A percentile compares a stretch with the other conserved stretches of the same genome.
Conservation (phyloP, 169 alveolate genomes). For the Besnoitia besnoiti region DNA sequence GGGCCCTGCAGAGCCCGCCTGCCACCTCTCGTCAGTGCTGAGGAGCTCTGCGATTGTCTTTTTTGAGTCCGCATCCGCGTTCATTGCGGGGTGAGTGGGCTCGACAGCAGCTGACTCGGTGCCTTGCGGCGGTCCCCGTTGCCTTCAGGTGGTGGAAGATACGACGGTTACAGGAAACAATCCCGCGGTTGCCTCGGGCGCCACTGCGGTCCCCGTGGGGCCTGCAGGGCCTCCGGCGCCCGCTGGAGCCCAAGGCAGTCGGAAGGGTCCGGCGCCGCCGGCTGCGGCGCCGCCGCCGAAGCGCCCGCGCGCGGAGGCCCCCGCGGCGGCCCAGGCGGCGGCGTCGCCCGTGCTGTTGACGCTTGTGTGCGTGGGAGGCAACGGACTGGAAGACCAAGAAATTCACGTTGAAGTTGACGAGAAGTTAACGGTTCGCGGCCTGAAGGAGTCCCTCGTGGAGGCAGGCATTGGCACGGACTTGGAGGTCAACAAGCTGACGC, state of each 20-base stretch:
- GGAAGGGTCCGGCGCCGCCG: neutral
- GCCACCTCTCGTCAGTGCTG: too few relatives aligned
- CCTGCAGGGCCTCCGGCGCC: neutral
- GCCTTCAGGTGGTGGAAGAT: slow-evolving; percentile 36
- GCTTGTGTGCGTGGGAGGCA: slow-evolving; percentile 66
- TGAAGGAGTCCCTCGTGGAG: slow-evolving; percentile 65
- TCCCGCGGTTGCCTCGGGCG: slow-evolving; percentile 9
- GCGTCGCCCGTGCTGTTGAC: slow-evolving; percentile 42
- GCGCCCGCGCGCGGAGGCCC: slow-evolving; percentile 54
- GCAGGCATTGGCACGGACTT: slow-evolving; percentile 65
- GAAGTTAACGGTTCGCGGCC: slow-evolving; percentile 47
- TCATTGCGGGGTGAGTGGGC: too few relatives aligned
- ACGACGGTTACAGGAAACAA: neutral
- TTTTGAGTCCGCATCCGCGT: too few relatives aligned
- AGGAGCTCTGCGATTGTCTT: too few relatives aligned
- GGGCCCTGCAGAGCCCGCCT: too few relatives aligned
- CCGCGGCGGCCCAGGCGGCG: slow-evolving; percentile 26
- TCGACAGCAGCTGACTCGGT: too few relatives aligned
- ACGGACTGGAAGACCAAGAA: slow-evolving; percentile 66
- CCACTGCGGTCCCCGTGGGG: neutral
- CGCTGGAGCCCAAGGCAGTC: neutral
- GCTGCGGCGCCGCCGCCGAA: slow-evolving; percentile 48
- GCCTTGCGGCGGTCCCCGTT: too few relatives aligned
- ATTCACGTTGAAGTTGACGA: slow-evolving; percentile 62
- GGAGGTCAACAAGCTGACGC: slow-evolving; percentile 45